Evolutionary conservation across 2,329 filamentous ascomycete genomes (phyloP), one percentile per base, ranked within the genome.

Genomic region (Colletotrichum tropicicola): DNA sequence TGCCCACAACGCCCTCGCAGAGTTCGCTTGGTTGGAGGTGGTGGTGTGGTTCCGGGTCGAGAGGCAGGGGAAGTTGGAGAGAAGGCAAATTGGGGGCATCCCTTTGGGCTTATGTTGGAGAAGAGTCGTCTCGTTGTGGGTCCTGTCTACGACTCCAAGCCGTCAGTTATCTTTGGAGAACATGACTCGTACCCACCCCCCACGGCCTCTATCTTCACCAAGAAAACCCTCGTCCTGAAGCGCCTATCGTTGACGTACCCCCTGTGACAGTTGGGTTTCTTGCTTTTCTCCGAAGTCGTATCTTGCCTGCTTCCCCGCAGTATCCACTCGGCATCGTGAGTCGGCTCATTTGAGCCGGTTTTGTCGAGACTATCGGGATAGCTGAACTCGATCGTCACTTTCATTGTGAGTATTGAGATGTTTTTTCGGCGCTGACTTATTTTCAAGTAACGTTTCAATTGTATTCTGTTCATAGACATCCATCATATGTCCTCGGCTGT

Each of bases 81-180:
- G 59, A 57, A 43, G 47, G 27, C 23, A 21, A 39, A 17, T 35
- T 54, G 44, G 65, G 49, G 49, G 62, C 35, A 47, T 57, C 51
- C 27, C 57, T 15, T 28, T 47, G n/a, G 56, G 66, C 57, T 62
- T 62, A 66, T 66, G 52, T 63, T 66, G 65, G 56, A 66, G 65
- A 66, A 55, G 54, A 67, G n/a, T 47, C 10, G 6, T 6, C 6
- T 21, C 12, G 13, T 32, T 10, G 64, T 57, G 60, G 60, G 55
- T 49, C 62, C 15, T 23, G 5, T 13, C 8, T 6, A 54, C n/a
- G 52, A 43, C 58, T 44, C 62, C 57, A 65, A 65, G 32, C 25
- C 30, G 25, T 19, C 43, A 37, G 17, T 51, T 61, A 56, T 65
- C 61, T 39, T 65, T 49, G 61, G 49, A 65, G 57, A 25, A 35